Evolutionary conservation across 2,329 filamentous ascomycete genomes (phyloP), one percentile per base, ranked within the genome.

Genomic region (Cladosporium sp.): DNA sequence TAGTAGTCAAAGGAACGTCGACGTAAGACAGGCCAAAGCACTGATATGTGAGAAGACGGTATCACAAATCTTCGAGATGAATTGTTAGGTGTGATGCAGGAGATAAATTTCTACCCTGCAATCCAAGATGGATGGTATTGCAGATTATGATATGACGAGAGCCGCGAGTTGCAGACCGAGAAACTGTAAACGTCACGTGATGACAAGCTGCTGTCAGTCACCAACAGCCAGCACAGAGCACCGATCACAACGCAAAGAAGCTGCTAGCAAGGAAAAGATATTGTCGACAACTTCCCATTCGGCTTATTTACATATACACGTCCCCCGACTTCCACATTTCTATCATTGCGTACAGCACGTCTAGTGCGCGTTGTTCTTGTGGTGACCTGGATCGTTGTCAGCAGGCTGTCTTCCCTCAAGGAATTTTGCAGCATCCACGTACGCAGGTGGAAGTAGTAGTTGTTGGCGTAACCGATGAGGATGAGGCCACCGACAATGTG

Each of bases 401-500:
- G 56, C 50, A 51, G 48, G n/a, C 47, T 57, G 51, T 30, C 22
- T 11, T 24, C 12, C 55, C 32, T n/a, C n/a, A n/a, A n/a, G n/a
- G n/a, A n/a, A n/a, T n/a, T n/a, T n/a, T n/a, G n/a, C n/a, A 8
- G 56, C 53, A 42, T 43, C 51, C 50, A 84, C 89, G 75, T 85
- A 99, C 93, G 89, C 68, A 99, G 82, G 78, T 99, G 95, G 88
- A 95, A 97, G 83, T 99, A 97, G 85, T 99, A 99, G 79, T 96
- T 91, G 78, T 97, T 89, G 65, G 87, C 88, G 75, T 99, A 99
- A 67, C 93, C 92, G 63, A 97, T 70, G 60, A 83, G 74, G 60
- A 96, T 76, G 56, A 99, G 76, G 69, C 83, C 78, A 63, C 80
- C 84, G 65, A 99, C 86, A 64, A 84, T 80, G 74, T 99, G 93